phyloP scores from a whole-genome alignment of 257 asterid species.

The Gentiana macrophylla region DNA sequence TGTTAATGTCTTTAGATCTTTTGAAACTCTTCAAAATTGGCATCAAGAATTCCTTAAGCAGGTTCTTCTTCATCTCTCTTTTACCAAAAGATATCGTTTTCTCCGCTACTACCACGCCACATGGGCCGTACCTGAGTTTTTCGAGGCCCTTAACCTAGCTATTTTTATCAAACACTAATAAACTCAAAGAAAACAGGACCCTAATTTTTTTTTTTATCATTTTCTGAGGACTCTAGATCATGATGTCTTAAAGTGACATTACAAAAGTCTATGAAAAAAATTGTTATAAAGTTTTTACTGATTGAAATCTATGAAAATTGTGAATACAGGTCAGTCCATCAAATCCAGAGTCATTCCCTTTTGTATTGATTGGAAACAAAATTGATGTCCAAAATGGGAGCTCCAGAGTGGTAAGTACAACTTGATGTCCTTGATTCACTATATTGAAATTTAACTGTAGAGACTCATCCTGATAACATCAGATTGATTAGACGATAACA shows the following conservation, averaged over 20 bases:
- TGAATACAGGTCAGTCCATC: constrained; percentile 45
- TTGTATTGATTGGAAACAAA: constrained; percentile 80
- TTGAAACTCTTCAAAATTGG: constrained; percentile 81
- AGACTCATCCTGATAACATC: too few species aligned
- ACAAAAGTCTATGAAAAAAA: too few species aligned
- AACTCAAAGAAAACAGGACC: neutral
- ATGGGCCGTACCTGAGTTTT: too few species aligned
- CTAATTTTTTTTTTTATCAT: neutral
- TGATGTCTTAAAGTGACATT: too few species aligned
- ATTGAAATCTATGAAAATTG: neutral
- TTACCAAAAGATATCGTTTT: neutral
- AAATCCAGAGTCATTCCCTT: constrained; percentile 64
- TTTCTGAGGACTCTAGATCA: too few species aligned
- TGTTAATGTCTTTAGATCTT: constrained; percentile 60
- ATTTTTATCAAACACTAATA: neutral
- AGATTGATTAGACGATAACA: too few species aligned
- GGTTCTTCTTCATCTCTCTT: constrained; percentile 13
- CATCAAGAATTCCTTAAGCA: constrained; percentile 68
- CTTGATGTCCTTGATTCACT: too few species aligned
- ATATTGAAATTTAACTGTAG: too few species aligned
- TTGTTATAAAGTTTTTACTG: neutral
- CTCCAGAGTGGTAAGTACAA: constrained; percentile 48
- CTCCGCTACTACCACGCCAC: neutral
- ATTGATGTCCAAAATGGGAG: constrained; percentile 61
- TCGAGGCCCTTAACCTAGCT: neutral